phyloP scores from a whole-genome alignment of 2,329 filamentous ascomycete species.

The Cercospora canescens region DNA sequence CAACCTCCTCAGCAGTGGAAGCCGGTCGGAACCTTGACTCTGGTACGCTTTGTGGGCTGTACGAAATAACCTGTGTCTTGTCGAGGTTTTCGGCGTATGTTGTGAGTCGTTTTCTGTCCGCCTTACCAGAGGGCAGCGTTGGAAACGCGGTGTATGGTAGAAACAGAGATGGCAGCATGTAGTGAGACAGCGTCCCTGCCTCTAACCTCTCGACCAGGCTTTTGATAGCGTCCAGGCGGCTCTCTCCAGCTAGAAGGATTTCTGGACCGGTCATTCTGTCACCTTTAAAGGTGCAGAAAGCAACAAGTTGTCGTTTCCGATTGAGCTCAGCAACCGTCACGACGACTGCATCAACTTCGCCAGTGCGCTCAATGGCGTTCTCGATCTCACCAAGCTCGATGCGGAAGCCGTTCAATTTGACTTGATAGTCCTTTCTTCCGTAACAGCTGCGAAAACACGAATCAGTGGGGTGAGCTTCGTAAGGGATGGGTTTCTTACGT shows the following conservation, averaged over 20 bases:
- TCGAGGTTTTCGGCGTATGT: background rate
- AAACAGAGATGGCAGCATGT: background rate
- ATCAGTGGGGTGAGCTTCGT: background rate
- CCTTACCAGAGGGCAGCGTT: background rate
- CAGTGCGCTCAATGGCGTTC: background rate
- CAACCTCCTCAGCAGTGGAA: background rate
- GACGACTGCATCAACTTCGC: background rate
- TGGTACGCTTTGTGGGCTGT: background rate
- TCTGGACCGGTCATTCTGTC: background rate
- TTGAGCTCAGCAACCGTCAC: background rate
- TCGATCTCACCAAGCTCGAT: constrained; percentile 75
- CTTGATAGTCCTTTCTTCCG: constrained; percentile 73
- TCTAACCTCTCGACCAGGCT: background rate
- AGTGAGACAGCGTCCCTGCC: background rate
- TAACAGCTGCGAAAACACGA: background rate
- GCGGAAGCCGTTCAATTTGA: constrained; percentile 75
- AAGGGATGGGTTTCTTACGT: background rate
- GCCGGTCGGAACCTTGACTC: background rate
- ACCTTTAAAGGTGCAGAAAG: background rate
- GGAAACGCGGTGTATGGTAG: background rate
- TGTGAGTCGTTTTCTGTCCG: background rate
- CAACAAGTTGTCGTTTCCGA: background rate
- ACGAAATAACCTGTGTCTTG: background rate
- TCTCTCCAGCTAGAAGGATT: background rate
- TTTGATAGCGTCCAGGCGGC: background rate